phyloP scores from a whole-genome alignment of 148 eudicot species.

The Chenopodium album region DNA sequence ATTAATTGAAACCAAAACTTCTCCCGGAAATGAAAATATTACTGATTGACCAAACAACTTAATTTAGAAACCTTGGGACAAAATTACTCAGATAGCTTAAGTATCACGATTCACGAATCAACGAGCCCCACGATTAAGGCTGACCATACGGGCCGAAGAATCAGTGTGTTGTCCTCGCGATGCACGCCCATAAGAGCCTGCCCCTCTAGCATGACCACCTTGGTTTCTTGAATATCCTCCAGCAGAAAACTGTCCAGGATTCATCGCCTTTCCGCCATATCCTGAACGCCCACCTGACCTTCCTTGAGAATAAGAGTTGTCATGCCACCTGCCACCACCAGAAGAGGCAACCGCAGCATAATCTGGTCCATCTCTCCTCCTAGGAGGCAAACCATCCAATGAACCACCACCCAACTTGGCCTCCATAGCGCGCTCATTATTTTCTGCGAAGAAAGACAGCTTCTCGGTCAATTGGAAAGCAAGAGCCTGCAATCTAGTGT shows the following conservation, averaged over 20 bases:
- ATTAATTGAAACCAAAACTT: neutral
- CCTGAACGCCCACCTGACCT: slow-evolving; percentile 52
- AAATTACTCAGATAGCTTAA: slow-evolving; percentile 1
- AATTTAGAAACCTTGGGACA: slow-evolving; percentile 3
- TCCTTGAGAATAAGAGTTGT: slow-evolving; percentile 47
- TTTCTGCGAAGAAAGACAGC: slow-evolving; percentile 67
- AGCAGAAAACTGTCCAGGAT: slow-evolving; percentile 35
- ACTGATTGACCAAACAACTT: neutral
- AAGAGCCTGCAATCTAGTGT: slow-evolving; percentile 66
- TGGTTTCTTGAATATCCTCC: slow-evolving; percentile 50
- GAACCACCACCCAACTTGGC: slow-evolving; percentile 61
- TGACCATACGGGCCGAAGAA: slow-evolving; percentile 68
- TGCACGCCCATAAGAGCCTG: slow-evolving; percentile 40
- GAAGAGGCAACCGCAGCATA: slow-evolving; percentile 52
- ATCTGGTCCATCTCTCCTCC: slow-evolving; percentile 75
- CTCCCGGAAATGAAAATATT: neutral
- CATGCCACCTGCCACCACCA: slow-evolving; percentile 59
- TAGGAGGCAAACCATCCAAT: slow-evolving; percentile 49
- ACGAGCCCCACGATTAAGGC: slow-evolving; percentile 55
- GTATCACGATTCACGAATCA: slow-evolving; percentile 1
- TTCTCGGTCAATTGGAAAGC: slow-evolving; percentile 79
- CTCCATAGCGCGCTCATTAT: slow-evolving; percentile 78
- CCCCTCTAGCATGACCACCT: slow-evolving; percentile 35
- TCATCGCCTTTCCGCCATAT: slow-evolving; percentile 43
- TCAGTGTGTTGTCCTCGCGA: slow-evolving; percentile 56